Base-by-base conservation (phyloP, 345 rosid genomes). In the Eucalyptus tenuipes region DNA sequence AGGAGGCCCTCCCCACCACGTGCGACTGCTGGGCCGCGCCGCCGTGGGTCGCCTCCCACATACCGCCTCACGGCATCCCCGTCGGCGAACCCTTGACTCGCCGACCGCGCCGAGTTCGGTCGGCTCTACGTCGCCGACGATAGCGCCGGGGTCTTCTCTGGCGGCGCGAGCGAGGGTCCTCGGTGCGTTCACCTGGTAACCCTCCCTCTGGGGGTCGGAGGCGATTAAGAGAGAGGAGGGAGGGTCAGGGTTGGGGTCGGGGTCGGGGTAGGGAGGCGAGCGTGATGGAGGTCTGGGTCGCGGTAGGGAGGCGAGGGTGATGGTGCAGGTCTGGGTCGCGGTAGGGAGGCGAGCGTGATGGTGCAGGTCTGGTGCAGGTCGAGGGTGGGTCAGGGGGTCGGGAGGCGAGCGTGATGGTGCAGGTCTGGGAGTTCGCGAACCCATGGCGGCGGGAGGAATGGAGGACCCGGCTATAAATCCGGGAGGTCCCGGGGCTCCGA, bases 371-470 rank as follows among this genome's bases (percentile, higher is more conserved):
- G 55, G 20, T 49, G 50, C 16, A 53, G 25, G 27, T 22, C 27
- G n/a, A n/a, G n/a, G n/a, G n/a, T 8, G 59, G 25, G 25, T 17
- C 47, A n/a, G n/a, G 18, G 5, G 57, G 57, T 53, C 2, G 57
- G 57, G 57, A 20, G 57, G 57, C 20, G 25, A 53, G 10, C 0
- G 57, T 1, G 57, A 53, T 7, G 57, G 22, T 7, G 53, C 55
- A 52, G 22, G 55, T 52, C 20, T 52, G 55, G 20, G 7, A 50
- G 18, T 50, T 16, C 53, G 53, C 3, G 17, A 50, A 14, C 18
- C 18, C 17, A 50, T 93, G 14, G 94, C 95, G 91, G 89, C 95
- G 37, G 96, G 98, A 99, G 94, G 92, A 71, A 6, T 14, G 18
- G 53, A 50, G 6, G 53, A 50, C 52, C 53, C 53, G 49, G 49